Base-by-base conservation (phyloP, 306 rosid species). In the Phaseolus lunatus region DNA sequence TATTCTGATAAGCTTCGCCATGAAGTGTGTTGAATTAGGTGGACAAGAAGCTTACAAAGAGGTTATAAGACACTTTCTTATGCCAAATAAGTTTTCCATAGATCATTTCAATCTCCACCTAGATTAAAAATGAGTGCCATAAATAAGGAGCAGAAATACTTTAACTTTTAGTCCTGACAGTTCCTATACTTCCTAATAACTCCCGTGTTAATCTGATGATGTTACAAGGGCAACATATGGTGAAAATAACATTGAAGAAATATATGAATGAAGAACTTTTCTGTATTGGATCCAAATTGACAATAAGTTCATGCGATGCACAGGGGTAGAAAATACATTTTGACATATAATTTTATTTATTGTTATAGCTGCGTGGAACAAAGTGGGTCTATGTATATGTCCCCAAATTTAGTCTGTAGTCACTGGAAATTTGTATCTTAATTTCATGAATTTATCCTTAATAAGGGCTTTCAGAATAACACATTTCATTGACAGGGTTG, bases 401-500 rank as follows among this genome's bases (percentile, higher is more conserved):
- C 48, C 19, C 73, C 33, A 35, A 41, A 22, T 48, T 72, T 43
- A 5, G 67, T 7, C 49, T 22, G 8, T 3, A 14, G 67, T 59
- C 41, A 27, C 67, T 15, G 11, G 69, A 27, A 73, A 14, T 59
- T 48, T 12, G 10, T 31, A 57, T 45, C 8, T 59, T 31, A 31
- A 53, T 19, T 35, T 80, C 52, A 19, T 54, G 61, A 73, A 73
- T 44, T 31, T 56, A 67, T 41, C 84, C 43, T 56, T 56, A 10
- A 7, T 22, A 15, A 56, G 45, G 47, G 37, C 31, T 1, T 70
- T 52, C 27, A n/a, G 49, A 59, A 54, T 48, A 43, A 43, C 75
- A 63, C 43, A 52, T 72, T 76, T 49, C 75, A 18, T 71, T 33
- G 44, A 29, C 66, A 53, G 20, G 39, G 18, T 79, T 79, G 58